A percentile compares a stretch with the other conserved stretches of the same genome.
Evolutionary conservation across 805 yeast genomes (phyloP).

Genomic region (Pichia nakasei): DNA sequence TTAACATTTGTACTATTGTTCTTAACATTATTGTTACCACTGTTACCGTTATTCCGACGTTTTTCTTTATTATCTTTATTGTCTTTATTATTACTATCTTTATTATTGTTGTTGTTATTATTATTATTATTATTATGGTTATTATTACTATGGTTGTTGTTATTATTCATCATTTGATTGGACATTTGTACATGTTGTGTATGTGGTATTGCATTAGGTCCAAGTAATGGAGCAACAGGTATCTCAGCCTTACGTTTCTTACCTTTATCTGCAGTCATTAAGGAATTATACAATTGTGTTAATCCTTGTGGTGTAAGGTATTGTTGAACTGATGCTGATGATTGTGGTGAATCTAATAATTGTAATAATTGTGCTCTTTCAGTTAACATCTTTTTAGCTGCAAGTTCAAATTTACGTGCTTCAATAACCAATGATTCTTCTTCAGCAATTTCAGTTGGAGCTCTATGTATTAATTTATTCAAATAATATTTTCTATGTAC

Average conservation of each 20-base stretch:
- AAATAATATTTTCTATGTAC: slow-evolving; percentile 72
- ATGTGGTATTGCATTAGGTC: slow-evolving; percentile 46
- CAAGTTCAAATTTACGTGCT: slow-evolving; percentile 83
- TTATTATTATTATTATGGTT: slow-evolving; percentile 6
- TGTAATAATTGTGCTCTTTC: slow-evolving; percentile 77
- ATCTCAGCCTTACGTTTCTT: slow-evolving; percentile 44
- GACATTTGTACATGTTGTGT: slow-evolving; percentile 21
- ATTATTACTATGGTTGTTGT: slow-evolving; percentile 4
- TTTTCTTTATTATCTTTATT: slow-evolving; percentile 9
- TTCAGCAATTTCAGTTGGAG: slow-evolving; percentile 96
- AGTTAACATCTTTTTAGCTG: slow-evolving; percentile 77
- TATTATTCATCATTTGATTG: slow-evolving; percentile 9
- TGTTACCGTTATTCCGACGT: no score
- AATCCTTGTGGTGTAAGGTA: slow-evolving; percentile 82
- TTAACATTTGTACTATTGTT: no score
- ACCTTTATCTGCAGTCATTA: slow-evolving; percentile 61
- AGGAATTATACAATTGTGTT: slow-evolving; percentile 71
- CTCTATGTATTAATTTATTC: slow-evolving; percentile 64
- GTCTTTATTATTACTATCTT: slow-evolving; percentile 11
- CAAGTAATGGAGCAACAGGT: slow-evolving; percentile 51
- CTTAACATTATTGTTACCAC: slow-evolving; percentile 1
- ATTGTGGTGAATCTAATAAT: slow-evolving; percentile 79
- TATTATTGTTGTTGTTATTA: slow-evolving; percentile 10
- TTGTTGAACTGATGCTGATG: slow-evolving; percentile 65
- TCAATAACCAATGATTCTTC: slow-evolving; percentile 92